phyloP scores from a whole-genome alignment of 768 basidiomycete species.

The Pulveroboletus sp. region DNA sequence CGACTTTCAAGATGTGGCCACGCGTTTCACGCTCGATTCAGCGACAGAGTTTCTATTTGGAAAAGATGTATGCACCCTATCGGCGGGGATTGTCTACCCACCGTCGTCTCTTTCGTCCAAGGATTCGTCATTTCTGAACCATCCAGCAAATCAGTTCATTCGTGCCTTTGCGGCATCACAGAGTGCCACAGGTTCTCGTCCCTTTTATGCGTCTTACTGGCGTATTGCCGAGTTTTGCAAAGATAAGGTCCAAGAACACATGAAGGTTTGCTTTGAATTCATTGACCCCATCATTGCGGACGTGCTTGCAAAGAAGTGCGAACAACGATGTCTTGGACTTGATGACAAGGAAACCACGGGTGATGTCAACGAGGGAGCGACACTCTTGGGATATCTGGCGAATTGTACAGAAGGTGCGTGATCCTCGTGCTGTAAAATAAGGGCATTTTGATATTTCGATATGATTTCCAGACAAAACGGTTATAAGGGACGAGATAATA shows the following conservation, averaged over 20 bases:
- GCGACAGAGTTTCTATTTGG: constrained; percentile 59
- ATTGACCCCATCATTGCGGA: too few species aligned
- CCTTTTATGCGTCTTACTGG: constrained; percentile 36
- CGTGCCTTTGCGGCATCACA: constrained; percentile 41
- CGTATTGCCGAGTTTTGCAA: constrained; percentile 14
- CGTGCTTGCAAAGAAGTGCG: too few species aligned
- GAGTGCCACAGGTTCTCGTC: constrained; percentile 17
- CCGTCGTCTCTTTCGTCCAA: constrained; percentile 20
- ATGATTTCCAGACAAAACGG: constrained; percentile 14
- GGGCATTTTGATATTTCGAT: too few species aligned
- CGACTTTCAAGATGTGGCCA: constrained; percentile 43
- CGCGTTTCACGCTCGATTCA: constrained; percentile 54
- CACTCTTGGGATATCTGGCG: too few species aligned
- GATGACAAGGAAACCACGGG: too few species aligned
- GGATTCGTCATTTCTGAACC: constrained; percentile 21
- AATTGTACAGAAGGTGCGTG: too few species aligned
- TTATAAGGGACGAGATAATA: constrained; percentile 25
- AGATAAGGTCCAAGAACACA: too few species aligned
- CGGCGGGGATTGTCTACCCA: constrained; percentile 38
- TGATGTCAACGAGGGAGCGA: too few species aligned
- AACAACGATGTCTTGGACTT: too few species aligned
- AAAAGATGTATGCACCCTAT: constrained; percentile 33
- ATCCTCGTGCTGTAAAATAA: too few species aligned
- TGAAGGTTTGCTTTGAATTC: too few species aligned
- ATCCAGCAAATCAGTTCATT: constrained; percentile 36